Evolutionary conservation across 371 early-diverging fungal species (phyloP).

Genomic region (Mortierella sp.): DNA sequence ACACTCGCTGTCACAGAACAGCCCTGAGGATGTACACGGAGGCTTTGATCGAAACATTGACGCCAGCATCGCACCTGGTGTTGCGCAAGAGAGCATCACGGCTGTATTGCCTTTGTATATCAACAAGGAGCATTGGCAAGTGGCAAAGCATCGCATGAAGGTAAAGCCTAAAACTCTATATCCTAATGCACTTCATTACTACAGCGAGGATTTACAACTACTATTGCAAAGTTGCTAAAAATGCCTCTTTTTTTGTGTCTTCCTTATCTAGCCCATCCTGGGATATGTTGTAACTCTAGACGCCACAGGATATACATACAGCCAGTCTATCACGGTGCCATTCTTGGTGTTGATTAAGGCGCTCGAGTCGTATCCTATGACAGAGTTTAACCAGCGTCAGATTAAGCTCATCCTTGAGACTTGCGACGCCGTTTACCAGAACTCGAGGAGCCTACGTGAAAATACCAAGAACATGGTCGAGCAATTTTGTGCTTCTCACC

Average conservation of each 20-base stretch:
- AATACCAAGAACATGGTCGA: conserved; percentile 42
- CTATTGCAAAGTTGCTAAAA: neutral
- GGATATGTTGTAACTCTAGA: conserved; percentile 59
- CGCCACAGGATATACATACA: conserved; percentile 57
- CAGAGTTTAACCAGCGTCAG: conserved; percentile 53
- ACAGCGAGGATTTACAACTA: too few relatives aligned
- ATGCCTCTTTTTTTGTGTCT: neutral
- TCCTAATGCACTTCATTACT: too few relatives aligned
- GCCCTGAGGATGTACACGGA: conserved; percentile 56
- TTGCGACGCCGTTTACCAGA: conserved; percentile 57
- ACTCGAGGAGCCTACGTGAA: conserved; percentile 43
- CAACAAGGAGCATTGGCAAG: conserved; percentile 58
- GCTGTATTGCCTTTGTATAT: conserved; percentile 59
- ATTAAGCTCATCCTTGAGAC: conserved; percentile 56
- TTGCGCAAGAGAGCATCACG: conserved; percentile 49
- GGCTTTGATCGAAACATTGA: conserved; percentile 48
- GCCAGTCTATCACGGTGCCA: conserved; percentile 57
- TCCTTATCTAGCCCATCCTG: conserved; percentile 43
- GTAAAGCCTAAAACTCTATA: conserved; percentile 11
- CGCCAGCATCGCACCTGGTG: conserved; percentile 45
- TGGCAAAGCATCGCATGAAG: conserved; percentile 57
- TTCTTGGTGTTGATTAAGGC: conserved; percentile 55
- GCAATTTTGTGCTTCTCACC: conserved; percentile 42
- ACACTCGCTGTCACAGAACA: conserved; percentile 41
- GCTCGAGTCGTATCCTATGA: conserved; percentile 43